Evolutionary conservation across 1,284 basidiomycete species (phyloP).

Genomic region (Ganoderma boninense): DNA sequence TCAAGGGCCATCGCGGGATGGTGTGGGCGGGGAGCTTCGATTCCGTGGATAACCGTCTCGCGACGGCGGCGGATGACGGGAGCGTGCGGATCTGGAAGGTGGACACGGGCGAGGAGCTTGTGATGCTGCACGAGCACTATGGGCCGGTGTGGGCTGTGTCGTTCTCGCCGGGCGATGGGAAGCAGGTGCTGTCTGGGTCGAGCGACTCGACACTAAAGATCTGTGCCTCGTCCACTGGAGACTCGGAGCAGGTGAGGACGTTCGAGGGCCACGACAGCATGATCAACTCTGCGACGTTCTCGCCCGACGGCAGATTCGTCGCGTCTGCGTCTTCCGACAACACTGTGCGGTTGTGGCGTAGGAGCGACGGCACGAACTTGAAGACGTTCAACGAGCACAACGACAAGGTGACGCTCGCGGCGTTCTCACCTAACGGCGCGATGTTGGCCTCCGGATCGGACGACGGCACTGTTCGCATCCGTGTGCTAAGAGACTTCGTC

Average conservation of each 20-base stretch:
- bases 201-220: constrained; percentile 26
- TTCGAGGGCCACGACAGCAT: constrained; percentile 25
- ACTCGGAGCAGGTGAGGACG: constrained; percentile 22
- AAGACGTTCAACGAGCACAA: constrained; percentile 25
- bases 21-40: constrained; percentile 36
- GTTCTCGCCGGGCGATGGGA: constrained; percentile 26
- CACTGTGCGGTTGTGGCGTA: constrained; percentile 38
- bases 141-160: constrained; percentile 28
- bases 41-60: constrained; percentile 32
- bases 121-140: constrained; percentile 27
- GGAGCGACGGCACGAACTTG: constrained; percentile 17
- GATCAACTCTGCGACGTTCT: constrained; percentile 35
- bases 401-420: constrained; percentile 29
- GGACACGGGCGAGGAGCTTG: constrained; percentile 31
- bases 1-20: constrained; percentile 28
- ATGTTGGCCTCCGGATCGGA: constrained; percentile 29
- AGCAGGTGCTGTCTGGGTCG: constrained; percentile 28
- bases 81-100: constrained; percentile 32
- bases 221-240: constrained; percentile 31
- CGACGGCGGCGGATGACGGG: constrained; percentile 37
- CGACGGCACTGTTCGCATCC: constrained; percentile 29
- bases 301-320: constrained; percentile 32
- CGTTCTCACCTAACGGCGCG: constrained; percentile 29
- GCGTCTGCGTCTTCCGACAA: constrained; percentile 35
- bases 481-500: constrained; percentile 2